phyloP scores from a whole-genome alignment of 2,329 filamentous ascomycete species.

The Talaromyces funiculosus region DNA sequence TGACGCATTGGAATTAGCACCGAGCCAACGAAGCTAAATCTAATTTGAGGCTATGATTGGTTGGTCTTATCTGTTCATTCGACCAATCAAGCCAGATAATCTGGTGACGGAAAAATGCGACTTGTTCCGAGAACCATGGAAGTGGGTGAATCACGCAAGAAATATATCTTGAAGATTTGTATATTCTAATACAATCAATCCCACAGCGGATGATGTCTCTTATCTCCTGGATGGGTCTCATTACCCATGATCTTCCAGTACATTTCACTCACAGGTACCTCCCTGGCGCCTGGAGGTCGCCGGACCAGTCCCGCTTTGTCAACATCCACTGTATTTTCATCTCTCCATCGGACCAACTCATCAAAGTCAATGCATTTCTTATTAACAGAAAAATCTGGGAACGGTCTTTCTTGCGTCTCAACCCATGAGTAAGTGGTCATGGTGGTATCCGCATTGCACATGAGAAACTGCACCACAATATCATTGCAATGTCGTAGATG shows the following conservation, averaged over 20 bases:
- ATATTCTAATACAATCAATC: background rate
- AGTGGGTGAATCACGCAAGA: too few relatives aligned
- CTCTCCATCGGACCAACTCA: conserved; percentile 14
- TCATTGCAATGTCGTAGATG: conserved; percentile 35
- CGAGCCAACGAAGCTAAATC: too few relatives aligned
- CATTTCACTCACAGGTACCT: conserved; percentile 8
- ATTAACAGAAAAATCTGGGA: conserved; percentile 29
- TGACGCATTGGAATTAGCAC: too few relatives aligned
- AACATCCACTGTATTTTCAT: conserved; percentile 13
- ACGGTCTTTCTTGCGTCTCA: conserved; percentile 25
- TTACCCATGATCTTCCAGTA: conserved; percentile 14
- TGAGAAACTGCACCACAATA: conserved; percentile 30
- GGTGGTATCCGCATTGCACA: conserved; percentile 28
- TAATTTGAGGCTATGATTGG: too few relatives aligned
- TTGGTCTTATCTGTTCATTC: too few relatives aligned
- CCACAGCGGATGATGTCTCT: conserved; percentile 12
- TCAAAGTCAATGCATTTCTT: conserved; percentile 29
- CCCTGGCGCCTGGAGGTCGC: conserved; percentile 8
- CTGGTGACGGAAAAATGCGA: too few relatives aligned
- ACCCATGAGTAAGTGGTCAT: conserved; percentile 31
- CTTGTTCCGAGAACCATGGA: too few relatives aligned
- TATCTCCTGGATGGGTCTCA: conserved; percentile 10
- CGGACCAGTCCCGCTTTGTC: conserved; percentile 10
- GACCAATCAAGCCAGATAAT: too few relatives aligned
- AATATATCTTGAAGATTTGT: too few relatives aligned